phyloP scores from a whole-genome alignment of 2,329 filamentous ascomycete genomes.

The Trichophyton verrucosum region DNA sequence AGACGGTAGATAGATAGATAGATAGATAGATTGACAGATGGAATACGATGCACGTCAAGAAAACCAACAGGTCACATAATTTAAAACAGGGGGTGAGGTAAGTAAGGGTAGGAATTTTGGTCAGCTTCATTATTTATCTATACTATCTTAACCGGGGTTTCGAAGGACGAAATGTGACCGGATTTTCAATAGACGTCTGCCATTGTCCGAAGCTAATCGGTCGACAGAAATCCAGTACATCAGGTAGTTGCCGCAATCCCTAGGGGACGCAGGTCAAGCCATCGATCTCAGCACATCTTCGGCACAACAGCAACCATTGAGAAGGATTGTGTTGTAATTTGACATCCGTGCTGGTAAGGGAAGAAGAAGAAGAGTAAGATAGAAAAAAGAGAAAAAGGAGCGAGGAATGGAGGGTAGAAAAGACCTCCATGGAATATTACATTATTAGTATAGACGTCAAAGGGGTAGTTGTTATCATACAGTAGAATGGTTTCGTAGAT shows the following conservation, averaged over 20 bases:
- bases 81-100: background rate
- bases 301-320: slow-evolving; percentile 85
- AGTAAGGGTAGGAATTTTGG: background rate
- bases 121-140: background rate
- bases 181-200: slow-evolving; percentile 35
- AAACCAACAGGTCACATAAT: slow-evolving; percentile 1
- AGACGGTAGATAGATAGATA: background rate
- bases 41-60: background rate
- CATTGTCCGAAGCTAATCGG: slow-evolving; percentile 18
- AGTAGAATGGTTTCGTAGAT: slow-evolving; percentile 2
- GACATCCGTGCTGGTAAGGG: slow-evolving; percentile 77
- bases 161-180: slow-evolving; percentile 23
- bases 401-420: background rate
- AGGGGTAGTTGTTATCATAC: slow-evolving; percentile 1
- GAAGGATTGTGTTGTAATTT: slow-evolving; percentile 84
- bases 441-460: slow-evolving; percentile 7
- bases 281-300: slow-evolving; percentile 89
- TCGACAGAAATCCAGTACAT: slow-evolving; percentile 35
- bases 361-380: background rate
- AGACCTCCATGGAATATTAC: slow-evolving; percentile 4
- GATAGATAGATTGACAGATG: background rate
- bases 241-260: slow-evolving; percentile 21
- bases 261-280: slow-evolving; percentile 6
- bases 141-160: background rate
- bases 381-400: background rate